phyloP scores from a whole-genome alignment of 73 alveolate species.

The Paramecium octaurelia region DNA sequence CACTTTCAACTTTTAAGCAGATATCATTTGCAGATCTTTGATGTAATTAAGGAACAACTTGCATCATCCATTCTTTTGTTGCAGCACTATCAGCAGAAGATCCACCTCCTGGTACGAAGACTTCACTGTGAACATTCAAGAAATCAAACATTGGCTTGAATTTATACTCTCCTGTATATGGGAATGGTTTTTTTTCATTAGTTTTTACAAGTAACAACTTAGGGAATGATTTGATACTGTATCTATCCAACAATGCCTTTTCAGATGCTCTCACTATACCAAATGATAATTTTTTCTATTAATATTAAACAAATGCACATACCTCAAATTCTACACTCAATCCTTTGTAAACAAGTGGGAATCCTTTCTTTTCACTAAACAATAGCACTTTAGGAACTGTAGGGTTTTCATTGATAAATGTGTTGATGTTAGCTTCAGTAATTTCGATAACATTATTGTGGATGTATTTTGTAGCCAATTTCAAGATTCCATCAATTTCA shows the following conservation, averaged over 20 bases:
- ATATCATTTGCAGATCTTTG: constrained; percentile 87
- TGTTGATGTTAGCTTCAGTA: constrained; percentile 83
- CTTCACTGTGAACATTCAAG: constrained; percentile 92
- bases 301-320: background rate
- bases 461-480: constrained; percentile 79
- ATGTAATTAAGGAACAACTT: constrained; percentile 84
- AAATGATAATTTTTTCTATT: constrained; percentile 80
- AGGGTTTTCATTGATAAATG: constrained; percentile 85
- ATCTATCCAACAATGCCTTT: constrained; percentile 81
- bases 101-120: constrained; percentile 92
- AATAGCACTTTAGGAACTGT: constrained; percentile 93
- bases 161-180: constrained; percentile 90
- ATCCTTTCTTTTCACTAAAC: constrained; percentile 91
- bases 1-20: constrained; percentile 78
- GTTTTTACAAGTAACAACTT: constrained; percentile 76
- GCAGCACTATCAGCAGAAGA: constrained; percentile 80
- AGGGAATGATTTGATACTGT: constrained; percentile 90
- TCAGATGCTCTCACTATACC: constrained; percentile 89
- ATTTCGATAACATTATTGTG: constrained; percentile 84
- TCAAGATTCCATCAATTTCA: constrained; percentile 66
- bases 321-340: constrained; percentile 84
- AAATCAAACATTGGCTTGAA: constrained; percentile 87
- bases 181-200: constrained; percentile 81
- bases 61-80: constrained; percentile 91
- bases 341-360: constrained; percentile 91